Evolutionary conservation across 495 filamentous ascomycete genomes (phyloP), one percentile per base, ranked within the genome.

Genomic region (Podospora pseudoanserina): DNA sequence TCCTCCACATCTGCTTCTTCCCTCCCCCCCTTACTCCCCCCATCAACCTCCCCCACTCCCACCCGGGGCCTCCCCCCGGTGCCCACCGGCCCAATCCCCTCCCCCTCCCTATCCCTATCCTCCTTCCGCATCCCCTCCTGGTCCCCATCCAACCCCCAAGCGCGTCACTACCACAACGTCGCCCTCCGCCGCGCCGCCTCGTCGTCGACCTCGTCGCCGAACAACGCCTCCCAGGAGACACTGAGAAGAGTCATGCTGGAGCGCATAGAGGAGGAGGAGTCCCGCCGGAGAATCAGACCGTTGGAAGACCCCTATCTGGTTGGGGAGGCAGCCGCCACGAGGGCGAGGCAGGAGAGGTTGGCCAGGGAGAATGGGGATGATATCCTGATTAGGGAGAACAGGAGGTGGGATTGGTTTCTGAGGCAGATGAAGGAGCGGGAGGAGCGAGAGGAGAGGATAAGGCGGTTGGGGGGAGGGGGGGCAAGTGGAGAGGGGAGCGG

Each of bases 231-330:
- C 28, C 63, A 39, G 3, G 30, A 77, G 4, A 72, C 79, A 26
- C 59, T 77, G 58, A 66, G 73, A 7, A 73, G 74, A 19, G 61
- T 57, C 3, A 55, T 77, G 54, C 68, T 77, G 11, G 76, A 77
- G 54, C 72, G 74, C n/a, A 75, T 79, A 65, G 77, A 76, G 44
- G 75, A 79, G 59, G 75, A 79, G 34, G 73, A 77, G 68, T 71
- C 74, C 73, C 70, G 75, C 23, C 71, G 70, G 55, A 68, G 71
- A 20, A 61, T 79, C 15, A 73, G 81, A n/a, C 82, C 81, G 27
- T 78, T 83, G 26, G 84, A 86, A 71, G 84, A 86, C 68, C 84
- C 83, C 6, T 77, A 83, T 23, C 77, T 86, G 6, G 84, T 85
- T 0, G 84, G 84, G 39, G 84, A 86, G 74, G 77, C 79, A 67